Percentiles rank a stretch among this genome's conserved stretches.
phyloP scores from a whole-genome alignment of 2,329 filamentous ascomycete genomes.

The Fusarium lateritium region DNA sequence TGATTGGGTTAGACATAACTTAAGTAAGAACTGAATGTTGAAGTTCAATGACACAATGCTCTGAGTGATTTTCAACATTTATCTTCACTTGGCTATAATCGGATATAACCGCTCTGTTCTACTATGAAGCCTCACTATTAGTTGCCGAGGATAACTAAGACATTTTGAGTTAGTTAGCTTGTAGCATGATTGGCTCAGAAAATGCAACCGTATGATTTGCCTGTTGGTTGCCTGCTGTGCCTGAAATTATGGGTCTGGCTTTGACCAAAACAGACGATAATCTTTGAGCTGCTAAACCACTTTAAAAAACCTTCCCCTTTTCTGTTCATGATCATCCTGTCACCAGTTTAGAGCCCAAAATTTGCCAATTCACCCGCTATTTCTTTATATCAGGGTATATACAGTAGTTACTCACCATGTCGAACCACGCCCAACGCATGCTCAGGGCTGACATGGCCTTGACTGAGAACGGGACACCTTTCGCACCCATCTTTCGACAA shows the following conservation, averaged over 20 bases:
- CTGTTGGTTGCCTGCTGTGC: constrained; percentile 7
- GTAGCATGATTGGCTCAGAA: fast-evolving
- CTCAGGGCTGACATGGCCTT: constrained; percentile 24
- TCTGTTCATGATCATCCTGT: background rate
- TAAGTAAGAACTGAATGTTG: no score
- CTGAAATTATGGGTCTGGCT: constrained; percentile 2
- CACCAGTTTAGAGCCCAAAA: no score
- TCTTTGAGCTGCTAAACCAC: background rate
- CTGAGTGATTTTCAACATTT: no score
- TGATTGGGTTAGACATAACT: no score
- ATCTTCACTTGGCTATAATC: no score
- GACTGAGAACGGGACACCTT: constrained; percentile 15
- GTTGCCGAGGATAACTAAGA: background rate
- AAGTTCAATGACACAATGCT: no score
- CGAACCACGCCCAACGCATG: background rate
- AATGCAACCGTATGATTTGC: background rate
- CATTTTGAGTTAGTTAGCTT: background rate
- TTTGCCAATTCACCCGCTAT: no score
- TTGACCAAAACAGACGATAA: background rate
- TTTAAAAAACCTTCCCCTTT: background rate
- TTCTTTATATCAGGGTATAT: no score
- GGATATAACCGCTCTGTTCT: no score
- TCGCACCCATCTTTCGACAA: background rate
- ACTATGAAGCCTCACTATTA: no score
- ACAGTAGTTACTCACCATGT: background rate